Conservation (phyloP, 306 rosid genomes). For the Castanospermum australe region DNA sequence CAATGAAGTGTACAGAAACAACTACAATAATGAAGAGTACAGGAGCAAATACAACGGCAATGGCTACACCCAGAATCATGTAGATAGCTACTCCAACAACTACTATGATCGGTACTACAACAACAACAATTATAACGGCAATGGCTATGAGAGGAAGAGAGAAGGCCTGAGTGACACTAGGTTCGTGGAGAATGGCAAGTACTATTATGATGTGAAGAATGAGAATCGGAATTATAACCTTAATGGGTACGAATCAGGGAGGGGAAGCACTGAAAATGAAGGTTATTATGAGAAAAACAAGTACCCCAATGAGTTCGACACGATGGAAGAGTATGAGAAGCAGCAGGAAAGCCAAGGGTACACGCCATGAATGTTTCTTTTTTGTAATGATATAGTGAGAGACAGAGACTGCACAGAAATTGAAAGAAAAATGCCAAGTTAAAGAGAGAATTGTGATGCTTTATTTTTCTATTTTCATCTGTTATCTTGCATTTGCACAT, state of each 20-base stretch:
- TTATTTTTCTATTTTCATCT: slow-evolving; percentile 27
- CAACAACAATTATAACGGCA: slow-evolving; percentile 22
- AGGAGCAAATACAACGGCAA: slow-evolving; percentile 1
- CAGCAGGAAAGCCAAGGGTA: slow-evolving; percentile 55
- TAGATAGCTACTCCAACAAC: neutral
- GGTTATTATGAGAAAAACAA: slow-evolving; percentile 28
- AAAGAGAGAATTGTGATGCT: slow-evolving; percentile 28
- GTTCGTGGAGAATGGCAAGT: slow-evolving; percentile 62
- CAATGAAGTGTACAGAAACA: neutral
- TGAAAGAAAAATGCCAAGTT: slow-evolving; percentile 10
- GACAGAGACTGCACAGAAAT: neutral
- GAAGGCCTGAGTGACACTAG: slow-evolving; percentile 91
- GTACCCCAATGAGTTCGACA: slow-evolving; percentile 55
- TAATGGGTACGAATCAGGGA: slow-evolving; percentile 38
- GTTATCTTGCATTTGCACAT: slow-evolving; percentile 32
- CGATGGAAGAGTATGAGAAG: slow-evolving; percentile 83
- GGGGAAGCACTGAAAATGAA: slow-evolving; percentile 36
- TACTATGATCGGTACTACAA: neutral
- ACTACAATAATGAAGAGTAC: slow-evolving; percentile 10
- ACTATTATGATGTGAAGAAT: slow-evolving; percentile 30
- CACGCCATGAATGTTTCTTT: slow-evolving; percentile 38
- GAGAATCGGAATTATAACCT: slow-evolving; percentile 31
- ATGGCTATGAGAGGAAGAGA: slow-evolving; percentile 36
- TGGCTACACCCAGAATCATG: neutral
- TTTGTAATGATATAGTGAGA: neutral